phyloP scores from a whole-genome alignment of 2,329 filamentous ascomycete species.

The Sphaceloma murrayae region DNA sequence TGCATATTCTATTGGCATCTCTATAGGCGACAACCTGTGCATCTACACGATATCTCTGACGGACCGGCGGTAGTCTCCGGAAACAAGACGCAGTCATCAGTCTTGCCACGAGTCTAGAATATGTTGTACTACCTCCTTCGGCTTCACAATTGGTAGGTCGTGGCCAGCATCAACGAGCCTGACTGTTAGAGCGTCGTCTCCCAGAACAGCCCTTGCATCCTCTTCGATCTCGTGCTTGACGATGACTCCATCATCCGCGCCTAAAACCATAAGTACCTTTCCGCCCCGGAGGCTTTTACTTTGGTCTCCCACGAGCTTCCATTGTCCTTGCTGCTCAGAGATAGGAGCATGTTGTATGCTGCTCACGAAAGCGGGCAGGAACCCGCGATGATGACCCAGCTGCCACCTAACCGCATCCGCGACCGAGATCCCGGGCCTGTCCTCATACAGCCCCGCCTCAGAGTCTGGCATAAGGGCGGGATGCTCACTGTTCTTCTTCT shows the following conservation, averaged over 20 bases:
- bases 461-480: constrained; percentile 22
- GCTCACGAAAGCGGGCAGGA: constrained; percentile 60
- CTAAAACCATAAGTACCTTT: constrained; percentile 57
- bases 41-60: too few relatives aligned
- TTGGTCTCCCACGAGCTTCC: constrained; percentile 47
- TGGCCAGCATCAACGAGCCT: constrained; percentile 55
- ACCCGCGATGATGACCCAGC: constrained; percentile 55
- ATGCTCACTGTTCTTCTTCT: constrained; percentile 11
- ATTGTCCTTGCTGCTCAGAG: constrained; percentile 52
- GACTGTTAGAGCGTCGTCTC: constrained; percentile 48
- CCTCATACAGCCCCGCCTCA: constrained; percentile 38
- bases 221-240: constrained; percentile 53
- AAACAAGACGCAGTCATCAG: not conserved
- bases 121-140: constrained; percentile 48
- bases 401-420: constrained; percentile 61
- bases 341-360: constrained; percentile 62
- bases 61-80: too few relatives aligned
- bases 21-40: too few relatives aligned
- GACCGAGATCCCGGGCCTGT: constrained; percentile 46
- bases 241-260: constrained; percentile 57
- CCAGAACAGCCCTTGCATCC: constrained; percentile 51
- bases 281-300: constrained; percentile 33
- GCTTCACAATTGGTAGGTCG: constrained; percentile 57
- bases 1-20: too few relatives aligned
- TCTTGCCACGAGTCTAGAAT: constrained; percentile 36